A percentile compares a stretch with the other conserved stretches of the same genome.
These are phyloP conservation scores for Kwoniella sp. DNA, from an alignment of 768 basidiomycete genomes.

Conservation along the genomic window DNA sequence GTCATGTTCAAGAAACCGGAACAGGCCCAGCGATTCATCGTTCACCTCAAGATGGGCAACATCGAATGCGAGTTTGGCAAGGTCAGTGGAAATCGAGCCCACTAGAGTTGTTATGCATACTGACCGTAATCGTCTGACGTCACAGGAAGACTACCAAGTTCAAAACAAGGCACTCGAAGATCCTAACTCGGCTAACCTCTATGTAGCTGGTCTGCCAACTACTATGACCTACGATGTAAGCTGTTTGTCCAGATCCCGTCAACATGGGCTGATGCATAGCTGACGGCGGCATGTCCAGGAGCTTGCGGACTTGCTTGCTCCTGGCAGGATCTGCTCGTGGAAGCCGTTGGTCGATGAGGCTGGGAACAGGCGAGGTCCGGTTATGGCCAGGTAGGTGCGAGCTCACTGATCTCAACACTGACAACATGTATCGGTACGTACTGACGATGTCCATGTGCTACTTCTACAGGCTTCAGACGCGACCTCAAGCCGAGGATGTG, in stretches of 20 bases:
- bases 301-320: conserved; percentile 14
- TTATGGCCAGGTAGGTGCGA: conserved; percentile 33
- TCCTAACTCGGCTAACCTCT: conserved; percentile 39
- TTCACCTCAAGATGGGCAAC: conserved; percentile 18
- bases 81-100: conserved; percentile 24
- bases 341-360: conserved; percentile 34
- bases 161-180: conserved; percentile 42
- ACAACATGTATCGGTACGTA: too few species aligned
- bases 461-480: conserved; percentile 29
- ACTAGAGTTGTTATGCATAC: not conserved
- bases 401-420: not conserved
- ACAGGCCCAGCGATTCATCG: conserved; percentile 35
- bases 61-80: conserved; percentile 41
- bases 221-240: conserved; percentile 31
- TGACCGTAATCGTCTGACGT: not conserved
- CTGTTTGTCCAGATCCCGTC: not conserved
- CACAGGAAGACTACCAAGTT: conserved; percentile 45
- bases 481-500: conserved; percentile 38
- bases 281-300: conserved; percentile 10
- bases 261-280: not conserved
- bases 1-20: conserved; percentile 39
- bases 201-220: conserved; percentile 39
- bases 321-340: conserved; percentile 30
- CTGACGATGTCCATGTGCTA: not conserved
- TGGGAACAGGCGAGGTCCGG: conserved; percentile 35